Percentiles rank a stretch among this genome's conserved stretches.
Evolutionary conservation across 306 rosid genomes (phyloP).

Genomic region (Sicyos baderoa): DNA sequence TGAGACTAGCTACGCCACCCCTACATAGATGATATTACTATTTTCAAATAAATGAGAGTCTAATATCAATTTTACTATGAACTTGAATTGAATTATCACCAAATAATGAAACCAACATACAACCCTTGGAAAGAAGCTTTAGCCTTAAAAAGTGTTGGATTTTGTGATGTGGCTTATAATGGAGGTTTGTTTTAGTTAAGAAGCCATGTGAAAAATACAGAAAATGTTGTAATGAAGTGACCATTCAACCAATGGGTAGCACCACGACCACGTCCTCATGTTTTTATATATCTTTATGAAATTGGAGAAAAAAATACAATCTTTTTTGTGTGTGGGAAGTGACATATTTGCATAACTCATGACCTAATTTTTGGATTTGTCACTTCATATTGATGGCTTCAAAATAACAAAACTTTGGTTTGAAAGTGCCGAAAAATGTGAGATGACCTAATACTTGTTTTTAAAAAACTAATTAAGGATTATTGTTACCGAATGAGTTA

Average conservation of each 20-base stretch:
- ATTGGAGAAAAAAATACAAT: background rate
- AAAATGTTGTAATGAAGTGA: background rate
- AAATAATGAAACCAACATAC: too few species aligned
- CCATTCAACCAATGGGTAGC: background rate
- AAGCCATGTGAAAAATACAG: background rate
- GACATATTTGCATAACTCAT: background rate
- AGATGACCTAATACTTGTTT: too few species aligned
- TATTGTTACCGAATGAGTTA: too few species aligned
- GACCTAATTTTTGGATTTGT: background rate
- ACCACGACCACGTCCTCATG: conserved; percentile 2
- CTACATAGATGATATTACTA: too few species aligned
- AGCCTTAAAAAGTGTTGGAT: background rate
- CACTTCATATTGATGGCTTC: background rate
- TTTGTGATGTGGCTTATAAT: background rate
- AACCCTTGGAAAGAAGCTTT: background rate
- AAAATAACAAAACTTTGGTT: background rate
- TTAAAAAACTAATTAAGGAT: too few species aligned
- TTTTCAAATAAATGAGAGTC: too few species aligned
- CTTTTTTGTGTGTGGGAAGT: background rate
- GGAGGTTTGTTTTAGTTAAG: background rate
- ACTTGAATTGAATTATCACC: too few species aligned
- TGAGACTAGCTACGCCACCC: background rate
- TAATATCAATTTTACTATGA: too few species aligned
- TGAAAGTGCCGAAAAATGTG: too few species aligned
- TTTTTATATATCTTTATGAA: background rate